These are phyloP conservation scores for Melaleuca alternifolia DNA, from an alignment of 345 rosid genomes.

Conservation along the genomic window DNA sequence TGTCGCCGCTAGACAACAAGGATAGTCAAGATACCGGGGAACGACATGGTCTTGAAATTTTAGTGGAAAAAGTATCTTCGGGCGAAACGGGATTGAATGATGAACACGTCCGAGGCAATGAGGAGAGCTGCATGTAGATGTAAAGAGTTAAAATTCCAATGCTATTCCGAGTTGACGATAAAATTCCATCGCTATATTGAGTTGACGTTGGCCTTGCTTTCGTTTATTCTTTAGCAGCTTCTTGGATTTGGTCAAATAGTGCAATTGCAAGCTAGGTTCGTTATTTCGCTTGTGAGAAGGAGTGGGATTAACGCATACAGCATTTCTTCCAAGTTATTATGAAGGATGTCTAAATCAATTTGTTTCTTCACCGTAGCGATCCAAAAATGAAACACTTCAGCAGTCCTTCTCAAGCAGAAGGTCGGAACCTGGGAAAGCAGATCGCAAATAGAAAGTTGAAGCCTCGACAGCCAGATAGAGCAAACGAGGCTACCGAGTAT, in stretches of 20 bases:
- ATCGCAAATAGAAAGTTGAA: background rate
- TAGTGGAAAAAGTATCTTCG: background rate
- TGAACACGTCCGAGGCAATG: background rate
- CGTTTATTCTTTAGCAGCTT: background rate
- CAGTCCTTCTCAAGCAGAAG: background rate
- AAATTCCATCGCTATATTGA: too few relatives aligned
- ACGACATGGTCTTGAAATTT: background rate
- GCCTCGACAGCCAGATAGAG: background rate
- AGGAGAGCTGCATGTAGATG: background rate
- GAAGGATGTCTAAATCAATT: background rate
- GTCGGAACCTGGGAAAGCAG: background rate
- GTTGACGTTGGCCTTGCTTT: background rate
- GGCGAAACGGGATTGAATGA: background rate
- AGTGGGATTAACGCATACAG: background rate
- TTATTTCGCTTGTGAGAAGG: background rate
- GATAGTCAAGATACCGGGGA: background rate
- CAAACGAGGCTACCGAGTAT: background rate
- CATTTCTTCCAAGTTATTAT: background rate
- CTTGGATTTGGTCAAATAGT: background rate
- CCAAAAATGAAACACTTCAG: background rate
- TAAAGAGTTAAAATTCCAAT: background rate
- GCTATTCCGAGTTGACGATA: too few relatives aligned
- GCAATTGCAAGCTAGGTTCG: background rate
- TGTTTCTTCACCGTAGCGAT: background rate
- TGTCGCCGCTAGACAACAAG: background rate